Evolutionary conservation across 208 protist species (phyloP).

Genomic region (Leishmania mexicana): DNA sequence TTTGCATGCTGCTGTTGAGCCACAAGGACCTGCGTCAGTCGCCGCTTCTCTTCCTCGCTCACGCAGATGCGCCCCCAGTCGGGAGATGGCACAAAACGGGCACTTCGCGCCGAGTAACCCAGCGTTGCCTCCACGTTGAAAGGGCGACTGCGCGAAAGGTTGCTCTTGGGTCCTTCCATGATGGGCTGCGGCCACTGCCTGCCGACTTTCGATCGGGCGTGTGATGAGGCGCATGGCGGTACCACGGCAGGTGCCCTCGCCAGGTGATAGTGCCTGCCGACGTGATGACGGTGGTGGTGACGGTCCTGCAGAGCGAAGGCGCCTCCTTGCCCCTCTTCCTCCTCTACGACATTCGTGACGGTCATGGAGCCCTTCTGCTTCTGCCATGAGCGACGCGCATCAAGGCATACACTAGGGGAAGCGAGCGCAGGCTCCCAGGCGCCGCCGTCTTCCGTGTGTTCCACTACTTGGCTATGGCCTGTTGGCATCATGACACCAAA

Average conservation of each 20-base stretch:
- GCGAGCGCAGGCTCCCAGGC: neutral
- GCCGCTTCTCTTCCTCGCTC: neutral
- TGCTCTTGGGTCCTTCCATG: conserved; percentile 2
- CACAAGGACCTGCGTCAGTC: neutral
- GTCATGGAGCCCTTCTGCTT: neutral
- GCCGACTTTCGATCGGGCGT: neutral
- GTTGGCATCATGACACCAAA: neutral
- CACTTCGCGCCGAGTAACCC: neutral
- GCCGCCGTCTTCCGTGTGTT: neutral
- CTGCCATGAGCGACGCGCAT: neutral
- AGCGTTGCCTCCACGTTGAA: conserved; percentile 1
- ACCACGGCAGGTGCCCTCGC: neutral
- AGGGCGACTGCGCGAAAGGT: neutral
- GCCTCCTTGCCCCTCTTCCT: no score
- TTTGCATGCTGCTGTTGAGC: neutral
- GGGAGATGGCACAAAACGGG: neutral
- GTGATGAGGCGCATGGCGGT: neutral
- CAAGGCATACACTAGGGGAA: no score
- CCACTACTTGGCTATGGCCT: neutral
- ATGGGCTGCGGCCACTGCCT: conserved; percentile 3
- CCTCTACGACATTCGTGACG: no score
- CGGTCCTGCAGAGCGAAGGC: neutral
- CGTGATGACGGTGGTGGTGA: no score
- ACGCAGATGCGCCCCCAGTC: neutral
- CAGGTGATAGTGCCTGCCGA: neutral